These are phyloP conservation scores for Hypoxylon sp. DNA, from an alignment of 2,329 filamentous ascomycete species.

Conservation along the genomic window DNA sequence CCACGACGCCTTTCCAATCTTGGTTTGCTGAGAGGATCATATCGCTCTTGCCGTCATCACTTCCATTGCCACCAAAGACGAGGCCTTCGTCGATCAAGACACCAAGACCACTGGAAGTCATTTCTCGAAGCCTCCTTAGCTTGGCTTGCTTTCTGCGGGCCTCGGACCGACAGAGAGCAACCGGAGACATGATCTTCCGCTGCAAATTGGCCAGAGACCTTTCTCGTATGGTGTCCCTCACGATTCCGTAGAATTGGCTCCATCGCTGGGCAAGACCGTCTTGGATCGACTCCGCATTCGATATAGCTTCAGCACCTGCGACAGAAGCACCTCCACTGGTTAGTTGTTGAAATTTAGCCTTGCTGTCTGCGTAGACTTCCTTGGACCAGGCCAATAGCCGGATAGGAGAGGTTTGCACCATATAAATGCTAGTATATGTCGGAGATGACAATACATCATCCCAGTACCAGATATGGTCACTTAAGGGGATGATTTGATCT, in stretches of 20 bases:
- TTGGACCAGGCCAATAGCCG: conserved; percentile 79
- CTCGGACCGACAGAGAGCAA: conserved; percentile 80
- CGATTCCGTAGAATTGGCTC: conserved; percentile 83
- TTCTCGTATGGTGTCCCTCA: conserved; percentile 80
- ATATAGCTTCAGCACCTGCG: conserved; percentile 49
- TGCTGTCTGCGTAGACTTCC: conserved; percentile 76
- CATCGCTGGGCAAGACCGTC: conserved; percentile 65
- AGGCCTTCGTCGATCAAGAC: conserved; percentile 89
- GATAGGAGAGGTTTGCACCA: conserved; percentile 85
- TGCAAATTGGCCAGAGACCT: conserved; percentile 79
- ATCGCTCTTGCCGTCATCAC: conserved; percentile 65
- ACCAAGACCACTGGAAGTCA: conserved; percentile 88
- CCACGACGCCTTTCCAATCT: conserved; percentile 78
- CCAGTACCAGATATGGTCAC: conserved; percentile 96
- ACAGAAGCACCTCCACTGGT: conserved; percentile 46
- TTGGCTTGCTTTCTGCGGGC: conserved; percentile 79
- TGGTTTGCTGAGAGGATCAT: conserved; percentile 59
- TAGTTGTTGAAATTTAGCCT: conserved; percentile 58
- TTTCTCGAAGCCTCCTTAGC: conserved; percentile 79
- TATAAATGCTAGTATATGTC: conserved; percentile 83
- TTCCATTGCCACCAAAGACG: conserved; percentile 71
- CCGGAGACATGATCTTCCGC: conserved; percentile 79
- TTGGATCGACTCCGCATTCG: conserved; percentile 52
- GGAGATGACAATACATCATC: conserved; percentile 86
- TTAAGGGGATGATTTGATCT: conserved; percentile 85